Conservation (phyloP, 2,329 filamentous ascomycete species). For the Colletotrichum salicis region DNA sequence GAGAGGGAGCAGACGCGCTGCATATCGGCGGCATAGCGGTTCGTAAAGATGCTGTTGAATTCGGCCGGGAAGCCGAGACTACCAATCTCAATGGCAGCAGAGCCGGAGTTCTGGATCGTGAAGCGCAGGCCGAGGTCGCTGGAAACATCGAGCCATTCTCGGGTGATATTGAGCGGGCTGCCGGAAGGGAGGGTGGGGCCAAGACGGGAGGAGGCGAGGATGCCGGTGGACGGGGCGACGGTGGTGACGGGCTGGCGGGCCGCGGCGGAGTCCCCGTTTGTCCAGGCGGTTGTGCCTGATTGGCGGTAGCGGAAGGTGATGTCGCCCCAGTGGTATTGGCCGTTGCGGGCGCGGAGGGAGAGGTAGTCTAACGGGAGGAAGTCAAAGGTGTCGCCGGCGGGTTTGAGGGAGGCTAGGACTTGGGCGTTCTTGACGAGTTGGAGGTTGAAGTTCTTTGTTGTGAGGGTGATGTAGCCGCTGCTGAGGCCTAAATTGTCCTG, state of each 20-base stretch:
- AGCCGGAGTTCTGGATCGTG: conserved; percentile 58
- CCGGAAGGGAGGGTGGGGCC: conserved; percentile 51
- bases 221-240: conserved; percentile 39
- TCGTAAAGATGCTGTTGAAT: conserved; percentile 72
- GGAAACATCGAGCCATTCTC: conserved; percentile 60
- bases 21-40: conserved; percentile 58
- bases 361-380: conserved; percentile 66
- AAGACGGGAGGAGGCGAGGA: conserved; percentile 53
- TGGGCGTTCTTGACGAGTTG: conserved; percentile 56
- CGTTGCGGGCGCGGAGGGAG: conserved; percentile 56
- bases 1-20: conserved; percentile 62
- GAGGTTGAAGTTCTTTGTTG: conserved; percentile 54
- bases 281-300: conserved; percentile 53
- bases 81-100: conserved; percentile 59
- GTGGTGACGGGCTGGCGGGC: conserved; percentile 50
- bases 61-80: conserved; percentile 68
- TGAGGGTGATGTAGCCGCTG: conserved; percentile 52
- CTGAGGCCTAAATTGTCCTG: conserved; percentile 50
- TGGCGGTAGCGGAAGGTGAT: conserved; percentile 66
- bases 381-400: conserved; percentile 57
- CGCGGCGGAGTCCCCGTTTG: conserved; percentile 56
- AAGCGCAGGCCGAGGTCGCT: conserved; percentile 64
- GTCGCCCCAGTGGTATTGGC: conserved; percentile 69
- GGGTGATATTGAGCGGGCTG: conserved; percentile 56
- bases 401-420: conserved; percentile 58